Evolutionary conservation across 306 rosid genomes (phyloP).

Genomic region (Dryas drummondii): DNA sequence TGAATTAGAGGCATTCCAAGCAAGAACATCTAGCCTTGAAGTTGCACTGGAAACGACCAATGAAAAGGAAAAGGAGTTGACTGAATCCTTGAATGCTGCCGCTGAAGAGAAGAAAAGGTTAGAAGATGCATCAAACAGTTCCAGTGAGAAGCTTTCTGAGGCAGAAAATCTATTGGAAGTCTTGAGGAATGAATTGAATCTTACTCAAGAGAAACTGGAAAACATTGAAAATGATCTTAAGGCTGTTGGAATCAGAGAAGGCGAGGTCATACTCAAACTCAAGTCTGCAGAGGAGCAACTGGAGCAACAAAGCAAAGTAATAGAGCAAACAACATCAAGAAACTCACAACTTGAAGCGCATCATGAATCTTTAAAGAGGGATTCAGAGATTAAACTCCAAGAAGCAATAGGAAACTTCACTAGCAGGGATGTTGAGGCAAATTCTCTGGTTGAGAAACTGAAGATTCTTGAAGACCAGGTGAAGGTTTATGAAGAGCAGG

Average conservation of each 20-base stretch:
- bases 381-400: conserved; percentile 69
- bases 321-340: conserved; percentile 51
- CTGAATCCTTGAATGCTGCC: conserved; percentile 47
- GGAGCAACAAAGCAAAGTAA: conserved; percentile 45
- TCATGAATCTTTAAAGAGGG: conserved; percentile 63
- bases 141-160: conserved; percentile 65
- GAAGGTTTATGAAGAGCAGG: conserved; percentile 46
- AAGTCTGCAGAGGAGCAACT: conserved; percentile 66
- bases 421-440: conserved; percentile 67
- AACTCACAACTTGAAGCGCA: conserved; percentile 63
- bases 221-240: conserved; percentile 59
- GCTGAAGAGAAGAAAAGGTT: conserved; percentile 64
- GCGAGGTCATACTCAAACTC: conserved; percentile 57
- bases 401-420: conserved; percentile 56
- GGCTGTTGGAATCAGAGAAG: conserved; percentile 58
- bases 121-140: conserved; percentile 53
- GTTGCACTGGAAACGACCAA: conserved; percentile 48
- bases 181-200: conserved; percentile 67
- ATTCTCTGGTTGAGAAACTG: conserved; percentile 65
- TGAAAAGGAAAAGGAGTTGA: conserved; percentile 59
- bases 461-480: conserved; percentile 54
- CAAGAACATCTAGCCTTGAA: conserved; percentile 59
- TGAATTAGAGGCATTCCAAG: conserved; percentile 77
- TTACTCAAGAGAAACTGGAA: conserved; percentile 66
- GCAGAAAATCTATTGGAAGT: conserved; percentile 68